A percentile compares a stretch with the other conserved stretches of the same genome.
phyloP scores from a whole-genome alignment of 192 early-diverging fungal species.

The Glomus cerebriforme region DNA sequence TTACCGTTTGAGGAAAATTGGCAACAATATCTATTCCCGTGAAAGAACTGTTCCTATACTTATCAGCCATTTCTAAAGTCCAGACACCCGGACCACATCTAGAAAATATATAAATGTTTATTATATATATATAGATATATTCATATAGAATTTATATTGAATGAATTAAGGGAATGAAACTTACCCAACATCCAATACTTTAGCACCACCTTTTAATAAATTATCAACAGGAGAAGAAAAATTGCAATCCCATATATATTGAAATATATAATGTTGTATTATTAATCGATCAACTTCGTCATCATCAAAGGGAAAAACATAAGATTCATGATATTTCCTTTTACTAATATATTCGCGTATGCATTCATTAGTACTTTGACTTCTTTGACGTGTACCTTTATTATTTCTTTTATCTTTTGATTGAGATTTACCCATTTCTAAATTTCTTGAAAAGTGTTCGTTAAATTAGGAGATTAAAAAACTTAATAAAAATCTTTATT shows the following conservation, averaged over 20 bases:
- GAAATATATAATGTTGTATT: constrained; percentile 20
- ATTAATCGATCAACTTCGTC: constrained; percentile 9
- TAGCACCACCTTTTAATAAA: not conserved
- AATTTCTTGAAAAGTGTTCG: too few relatives aligned
- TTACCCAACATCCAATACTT: constrained; percentile 22
- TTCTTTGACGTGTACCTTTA: too few relatives aligned
- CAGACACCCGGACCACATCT: constrained; percentile 5
- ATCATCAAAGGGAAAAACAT: constrained; percentile 3
- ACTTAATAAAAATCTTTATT: too few relatives aligned
- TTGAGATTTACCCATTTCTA: too few relatives aligned
- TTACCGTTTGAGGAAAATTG: constrained; percentile 34
- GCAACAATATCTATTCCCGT: constrained; percentile 41
- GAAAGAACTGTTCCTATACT: constrained; percentile 29
- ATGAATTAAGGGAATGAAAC: too few relatives aligned
- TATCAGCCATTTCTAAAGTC: not conserved
- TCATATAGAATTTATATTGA: not conserved
- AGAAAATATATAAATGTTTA: not conserved
- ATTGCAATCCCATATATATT: constrained; percentile 6
- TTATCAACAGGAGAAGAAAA: constrained; percentile 20
- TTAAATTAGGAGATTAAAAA: too few relatives aligned
- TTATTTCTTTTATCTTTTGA: too few relatives aligned
- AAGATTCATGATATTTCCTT: not conserved
- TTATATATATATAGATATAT: not conserved
- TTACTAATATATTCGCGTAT: not conserved
- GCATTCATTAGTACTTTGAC: not conserved